These are phyloP conservation scores for Cyberlindnera xylosilytica DNA, from an alignment of 805 yeast genomes.

Conservation along the genomic window DNA sequence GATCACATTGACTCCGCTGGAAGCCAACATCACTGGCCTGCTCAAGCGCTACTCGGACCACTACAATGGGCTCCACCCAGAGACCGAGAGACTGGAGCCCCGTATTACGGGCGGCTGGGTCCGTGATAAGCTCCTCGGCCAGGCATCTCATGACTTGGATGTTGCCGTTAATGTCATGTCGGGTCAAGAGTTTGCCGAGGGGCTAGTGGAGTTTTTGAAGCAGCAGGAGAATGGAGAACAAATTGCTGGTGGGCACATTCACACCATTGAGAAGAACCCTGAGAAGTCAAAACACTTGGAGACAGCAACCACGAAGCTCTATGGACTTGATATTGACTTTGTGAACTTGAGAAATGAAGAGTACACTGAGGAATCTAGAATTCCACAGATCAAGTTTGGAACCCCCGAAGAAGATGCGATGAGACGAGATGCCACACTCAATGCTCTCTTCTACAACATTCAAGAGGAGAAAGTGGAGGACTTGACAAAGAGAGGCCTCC, in stretches of 20 bases:
- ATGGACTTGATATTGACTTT: conserved; percentile 85
- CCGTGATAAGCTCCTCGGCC: conserved; percentile 84
- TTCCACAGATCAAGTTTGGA: conserved; percentile 82
- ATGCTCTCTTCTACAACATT: conserved; percentile 87
- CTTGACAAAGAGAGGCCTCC: conserved; percentile 70
- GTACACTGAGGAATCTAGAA: conserved; percentile 78
- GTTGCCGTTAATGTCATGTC: conserved; percentile 82
- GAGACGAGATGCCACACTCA: conserved; percentile 92
- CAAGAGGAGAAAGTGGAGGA: conserved; percentile 73
- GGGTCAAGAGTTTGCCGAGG: conserved; percentile 82
- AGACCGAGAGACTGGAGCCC: conserved; percentile 39
- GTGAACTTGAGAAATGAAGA: conserved; percentile 88
- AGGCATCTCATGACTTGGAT: conserved; percentile 81
- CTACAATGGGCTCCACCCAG: conserved; percentile 2
- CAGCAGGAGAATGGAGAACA: conserved; percentile 32
- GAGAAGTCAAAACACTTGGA: conserved; percentile 95
- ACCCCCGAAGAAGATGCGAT: conserved; percentile 90
- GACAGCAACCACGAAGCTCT: conserved; percentile 88
- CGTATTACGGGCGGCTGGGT: conserved; percentile 99
- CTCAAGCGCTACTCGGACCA: conserved; percentile 3
- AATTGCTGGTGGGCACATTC: conserved; percentile 46
- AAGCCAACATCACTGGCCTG: conserved; percentile 20
- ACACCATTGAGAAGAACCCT: conserved; percentile 87
- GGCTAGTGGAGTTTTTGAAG: conserved; percentile 49
- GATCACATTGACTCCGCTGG: conserved; percentile 39